Conservation (phyloP, 2,329 filamentous ascomycete genomes). For the Metarhizium brunneum region DNA sequence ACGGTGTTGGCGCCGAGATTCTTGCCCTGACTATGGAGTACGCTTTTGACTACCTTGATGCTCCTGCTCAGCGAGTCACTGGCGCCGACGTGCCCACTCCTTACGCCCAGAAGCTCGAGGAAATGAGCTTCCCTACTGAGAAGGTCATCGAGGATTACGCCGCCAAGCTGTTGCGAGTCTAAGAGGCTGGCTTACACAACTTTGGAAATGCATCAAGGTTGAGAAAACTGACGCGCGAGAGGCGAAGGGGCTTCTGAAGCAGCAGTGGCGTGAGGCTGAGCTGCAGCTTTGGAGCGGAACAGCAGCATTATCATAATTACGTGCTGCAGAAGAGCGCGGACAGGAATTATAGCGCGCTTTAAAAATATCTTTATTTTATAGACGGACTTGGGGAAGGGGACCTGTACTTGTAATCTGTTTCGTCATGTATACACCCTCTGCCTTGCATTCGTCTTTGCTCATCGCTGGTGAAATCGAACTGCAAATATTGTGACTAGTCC, state of each 20-base stretch:
- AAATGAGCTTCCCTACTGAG: constrained; percentile 91
- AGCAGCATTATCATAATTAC: constrained; percentile 6
- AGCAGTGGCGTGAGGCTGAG: not conserved
- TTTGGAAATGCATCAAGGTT: not conserved
- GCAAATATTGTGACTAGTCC: not conserved
- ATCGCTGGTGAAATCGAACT: not conserved
- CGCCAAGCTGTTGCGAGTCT: constrained; percentile 79
- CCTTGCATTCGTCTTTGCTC: constrained; percentile 20
- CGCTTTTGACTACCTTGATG: constrained; percentile 93
- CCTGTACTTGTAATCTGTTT: constrained; percentile 33
- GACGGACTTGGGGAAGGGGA: constrained; percentile 24
- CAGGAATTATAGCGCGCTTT: constrained; percentile 5
- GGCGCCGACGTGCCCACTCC: constrained; percentile 96
- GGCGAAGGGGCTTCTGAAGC: not conserved
- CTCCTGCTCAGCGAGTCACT: constrained; percentile 86
- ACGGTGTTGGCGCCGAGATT: constrained; percentile 87
- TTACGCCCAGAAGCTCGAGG: constrained; percentile 86
- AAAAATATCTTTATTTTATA: constrained; percentile 22
- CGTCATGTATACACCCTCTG: constrained; percentile 26
- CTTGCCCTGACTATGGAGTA: constrained; percentile 95
- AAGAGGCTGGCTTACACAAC: constrained; percentile 18
- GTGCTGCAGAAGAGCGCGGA: constrained; percentile 10
- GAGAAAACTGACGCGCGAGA: not conserved
- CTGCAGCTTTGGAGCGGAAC: constrained; percentile 3
- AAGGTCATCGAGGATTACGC: constrained; percentile 78